phyloP scores from a whole-genome alignment of 345 rosid genomes.

The Eucalyptus erythrocorys region DNA sequence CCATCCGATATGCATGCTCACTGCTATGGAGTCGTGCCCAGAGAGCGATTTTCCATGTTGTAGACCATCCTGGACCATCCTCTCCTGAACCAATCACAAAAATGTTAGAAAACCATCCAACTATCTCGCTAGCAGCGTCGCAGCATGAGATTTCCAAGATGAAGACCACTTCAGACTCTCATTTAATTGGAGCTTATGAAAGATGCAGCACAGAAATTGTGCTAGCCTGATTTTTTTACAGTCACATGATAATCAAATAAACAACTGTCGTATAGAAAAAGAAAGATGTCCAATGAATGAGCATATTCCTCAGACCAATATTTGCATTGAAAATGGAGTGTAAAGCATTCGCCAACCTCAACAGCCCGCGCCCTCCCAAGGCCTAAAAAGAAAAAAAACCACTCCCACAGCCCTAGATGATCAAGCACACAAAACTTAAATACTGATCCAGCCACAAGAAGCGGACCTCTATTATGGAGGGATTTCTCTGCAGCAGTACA shows the following conservation, averaged over 20 bases:
- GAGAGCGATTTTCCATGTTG: constrained; percentile 71
- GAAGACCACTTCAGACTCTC: background rate
- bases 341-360: background rate
- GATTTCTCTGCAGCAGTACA: constrained; percentile 66
- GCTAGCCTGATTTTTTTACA: background rate
- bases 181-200: background rate
- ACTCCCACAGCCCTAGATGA: background rate
- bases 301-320: background rate
- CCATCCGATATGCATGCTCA: constrained; percentile 63
- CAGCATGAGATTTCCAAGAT: background rate
- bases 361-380: background rate
- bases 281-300: background rate
- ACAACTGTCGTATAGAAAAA: background rate
- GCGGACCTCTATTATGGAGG: constrained; percentile 70
- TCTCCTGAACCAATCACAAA: constrained; percentile 40
- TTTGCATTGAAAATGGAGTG: background rate
- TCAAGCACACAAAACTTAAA: background rate
- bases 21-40: constrained; percentile 84
- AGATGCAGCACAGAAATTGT: background rate
- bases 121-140: background rate
- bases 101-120: background rate
- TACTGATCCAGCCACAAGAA: background rate
- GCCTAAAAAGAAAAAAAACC: background rate
- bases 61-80: constrained; percentile 98
- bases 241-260: background rate